These are phyloP conservation scores for Lasiodiplodia hormozganensis DNA, from an alignment of 2,329 filamentous ascomycete genomes.

Conservation along the genomic window DNA sequence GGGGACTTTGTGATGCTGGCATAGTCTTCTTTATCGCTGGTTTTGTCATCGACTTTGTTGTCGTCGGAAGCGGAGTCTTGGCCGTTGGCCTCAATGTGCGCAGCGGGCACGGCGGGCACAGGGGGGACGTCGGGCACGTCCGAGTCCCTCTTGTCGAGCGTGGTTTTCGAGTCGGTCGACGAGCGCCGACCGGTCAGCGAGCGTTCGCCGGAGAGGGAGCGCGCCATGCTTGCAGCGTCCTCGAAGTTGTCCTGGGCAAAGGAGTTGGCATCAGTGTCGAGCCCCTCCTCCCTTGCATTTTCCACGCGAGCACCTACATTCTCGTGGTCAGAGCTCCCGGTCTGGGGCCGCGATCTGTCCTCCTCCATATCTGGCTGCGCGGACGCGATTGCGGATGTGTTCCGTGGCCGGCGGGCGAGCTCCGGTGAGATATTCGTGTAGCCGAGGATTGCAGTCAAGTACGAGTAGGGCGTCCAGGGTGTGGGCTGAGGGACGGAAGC, in stretches of 20 bases:
- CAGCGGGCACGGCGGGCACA: slow-evolving; percentile 14
- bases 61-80: slow-evolving; percentile 34
- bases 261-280: slow-evolving; percentile 28
- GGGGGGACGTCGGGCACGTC: slow-evolving; percentile 37
- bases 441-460: slow-evolving; percentile 15
- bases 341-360: slow-evolving; percentile 20
- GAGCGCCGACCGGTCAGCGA: slow-evolving; percentile 58
- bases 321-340: slow-evolving; percentile 29
- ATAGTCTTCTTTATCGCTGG: slow-evolving; percentile 35
- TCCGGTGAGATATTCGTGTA: slow-evolving; percentile 12
- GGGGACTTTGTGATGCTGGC: slow-evolving; percentile 28
- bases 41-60: slow-evolving; percentile 39
- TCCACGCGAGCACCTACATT: slow-evolving; percentile 25
- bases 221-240: slow-evolving; percentile 72
- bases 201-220: slow-evolving; percentile 56
- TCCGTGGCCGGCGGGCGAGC: neutral
- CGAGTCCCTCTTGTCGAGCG: slow-evolving; percentile 36
- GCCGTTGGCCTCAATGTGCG: slow-evolving; percentile 26
- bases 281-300: slow-evolving; percentile 29
- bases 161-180: slow-evolving; percentile 18
- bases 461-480: slow-evolving; percentile 5
- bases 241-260: slow-evolving; percentile 75
- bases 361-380: slow-evolving; percentile 21
- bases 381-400: neutral
- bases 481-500: neutral